Evolutionary conservation across 2,329 filamentous ascomycete genomes (phyloP), one percentile per base, ranked within the genome.

Genomic region (Exophiala sp.): DNA sequence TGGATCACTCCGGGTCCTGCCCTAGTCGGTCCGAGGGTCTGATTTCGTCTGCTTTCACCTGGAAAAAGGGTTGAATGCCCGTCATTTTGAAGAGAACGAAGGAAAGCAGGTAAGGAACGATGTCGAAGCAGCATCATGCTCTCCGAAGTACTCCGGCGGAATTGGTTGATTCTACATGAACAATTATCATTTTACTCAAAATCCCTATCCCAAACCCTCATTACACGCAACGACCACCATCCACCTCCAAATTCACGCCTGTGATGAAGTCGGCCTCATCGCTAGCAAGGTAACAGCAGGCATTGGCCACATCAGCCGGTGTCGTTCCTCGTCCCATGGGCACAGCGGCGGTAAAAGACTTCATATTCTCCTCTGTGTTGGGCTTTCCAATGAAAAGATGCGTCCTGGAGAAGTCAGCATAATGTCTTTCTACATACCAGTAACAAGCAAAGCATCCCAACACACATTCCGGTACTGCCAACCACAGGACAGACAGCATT

Each of bases 211-310:
- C 2, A 29, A 29, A 8, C 36, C n/a, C 10, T 16, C 32, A 12
- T 42, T 41, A 59, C 18, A 59, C 53, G 33, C 53, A 57, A 52
- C 59, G 50, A 18, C 62, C 62, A 3, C 62, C 62, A 46, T 64
- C 62, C n/a, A 64, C 57, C 39, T 60, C 54, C 33, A 63, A 32
- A 52, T 63, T 60, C 2, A 63, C 55, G 11, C 61, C 61, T 4
- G 61, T 89, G 58, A 91, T 81, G 63, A 90, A 89, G 2, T 74
- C 77, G 0, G 83, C 84, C 65, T 90, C 87, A 24, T 89, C 84
- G 55, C 84, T 87, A 1, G 84, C 85, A 42, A 91, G 68, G 65
- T 86, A 91, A 14, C 85, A 76, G 57, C 82, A 84, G 21, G 85
- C 85, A 63, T 88, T 88, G 2, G 84, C 86, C 34, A 91, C 79